Evolutionary conservation across 768 basidiomycete species (phyloP).

Genomic region (Pleurotus giganteus): DNA sequence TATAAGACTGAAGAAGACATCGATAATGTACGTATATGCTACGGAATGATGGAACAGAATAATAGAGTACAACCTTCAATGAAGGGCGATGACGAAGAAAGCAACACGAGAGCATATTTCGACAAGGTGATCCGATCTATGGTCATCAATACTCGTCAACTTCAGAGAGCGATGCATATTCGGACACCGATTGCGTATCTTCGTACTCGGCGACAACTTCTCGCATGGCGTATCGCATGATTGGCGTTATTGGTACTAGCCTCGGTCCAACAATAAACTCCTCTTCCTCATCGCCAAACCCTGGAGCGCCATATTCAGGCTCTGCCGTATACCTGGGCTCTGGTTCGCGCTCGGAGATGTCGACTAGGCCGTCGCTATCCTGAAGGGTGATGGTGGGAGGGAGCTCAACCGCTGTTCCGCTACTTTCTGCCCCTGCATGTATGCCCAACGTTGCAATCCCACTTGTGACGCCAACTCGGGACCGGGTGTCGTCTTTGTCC

Average conservation of each 20-base stretch:
- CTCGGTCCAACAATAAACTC: conserved; percentile 71
- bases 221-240: conserved; percentile 82
- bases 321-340: conserved; percentile 10
- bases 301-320: not conserved
- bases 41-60: not conserved
- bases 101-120: not conserved
- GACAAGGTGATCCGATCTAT: conserved; percentile 10
- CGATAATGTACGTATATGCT: not conserved
- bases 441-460: conserved; percentile 13
- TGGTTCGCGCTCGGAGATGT: conserved; percentile 37
- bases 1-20: not conserved
- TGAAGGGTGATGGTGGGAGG: conserved; percentile 2
- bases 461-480: conserved; percentile 20
- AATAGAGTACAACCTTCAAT: not conserved
- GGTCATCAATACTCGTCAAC: conserved; percentile 68
- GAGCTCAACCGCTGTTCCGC: conserved; percentile 15
- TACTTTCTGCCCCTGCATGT: conserved; percentile 14
- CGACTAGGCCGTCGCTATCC: conserved; percentile 16
- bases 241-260: conserved; percentile 72
- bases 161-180: conserved; percentile 78
- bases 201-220: conserved; percentile 84
- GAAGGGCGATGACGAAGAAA: not conserved
- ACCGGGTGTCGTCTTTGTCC: conserved; percentile 23
- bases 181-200: conserved; percentile 69
- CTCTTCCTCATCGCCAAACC: conserved; percentile 48